Percentiles rank a stretch among this genome's conserved stretches.
These are phyloP conservation scores for Pulveroboletus frians DNA, from an alignment of 768 basidiomycete species.

Conservation along the genomic window DNA sequence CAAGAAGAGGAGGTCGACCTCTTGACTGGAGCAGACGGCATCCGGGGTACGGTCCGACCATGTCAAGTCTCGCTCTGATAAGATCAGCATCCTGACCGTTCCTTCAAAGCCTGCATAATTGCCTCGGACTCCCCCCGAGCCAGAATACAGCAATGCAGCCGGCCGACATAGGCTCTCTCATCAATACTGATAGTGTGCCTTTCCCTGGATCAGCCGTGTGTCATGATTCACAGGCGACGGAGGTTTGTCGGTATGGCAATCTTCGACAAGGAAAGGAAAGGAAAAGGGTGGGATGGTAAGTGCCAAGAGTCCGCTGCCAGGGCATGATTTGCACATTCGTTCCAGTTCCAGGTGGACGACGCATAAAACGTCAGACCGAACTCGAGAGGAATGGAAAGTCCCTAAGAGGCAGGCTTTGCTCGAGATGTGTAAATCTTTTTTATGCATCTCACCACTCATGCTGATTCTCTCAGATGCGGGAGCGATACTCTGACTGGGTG, in stretches of 20 bases:
- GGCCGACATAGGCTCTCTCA: constrained; percentile 21
- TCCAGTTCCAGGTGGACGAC: constrained; percentile 24
- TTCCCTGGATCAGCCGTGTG: constrained; percentile 23
- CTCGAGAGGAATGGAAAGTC: constrained; percentile 28
- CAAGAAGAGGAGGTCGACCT: constrained; percentile 28
- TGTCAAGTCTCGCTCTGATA: neutral
- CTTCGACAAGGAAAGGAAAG: constrained; percentile 22
- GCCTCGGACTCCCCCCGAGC: constrained; percentile 16
- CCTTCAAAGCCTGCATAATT: constrained; percentile 20
- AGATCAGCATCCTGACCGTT: neutral
- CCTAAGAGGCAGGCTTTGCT: constrained; percentile 17
- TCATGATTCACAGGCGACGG: constrained; percentile 26
- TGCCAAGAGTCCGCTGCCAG: neutral
- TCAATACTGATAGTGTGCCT: constrained; percentile 15
- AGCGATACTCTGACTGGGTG: constrained; percentile 24
- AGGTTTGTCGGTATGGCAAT: constrained; percentile 26
- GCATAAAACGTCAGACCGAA: constrained; percentile 23
- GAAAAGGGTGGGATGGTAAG: constrained; percentile 25
- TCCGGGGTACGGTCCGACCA: constrained; percentile 27
- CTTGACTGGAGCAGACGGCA: constrained; percentile 28
- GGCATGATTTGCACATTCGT: neutral
- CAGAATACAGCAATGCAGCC: constrained; percentile 28
- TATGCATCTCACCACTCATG: neutral
- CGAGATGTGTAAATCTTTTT: constrained; percentile 9
- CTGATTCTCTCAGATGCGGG: constrained; percentile 14